Percentiles rank a stretch among this genome's conserved stretches.
phyloP scores from a whole-genome alignment of 768 basidiomycete species.

The Lactifluus rugatus region DNA sequence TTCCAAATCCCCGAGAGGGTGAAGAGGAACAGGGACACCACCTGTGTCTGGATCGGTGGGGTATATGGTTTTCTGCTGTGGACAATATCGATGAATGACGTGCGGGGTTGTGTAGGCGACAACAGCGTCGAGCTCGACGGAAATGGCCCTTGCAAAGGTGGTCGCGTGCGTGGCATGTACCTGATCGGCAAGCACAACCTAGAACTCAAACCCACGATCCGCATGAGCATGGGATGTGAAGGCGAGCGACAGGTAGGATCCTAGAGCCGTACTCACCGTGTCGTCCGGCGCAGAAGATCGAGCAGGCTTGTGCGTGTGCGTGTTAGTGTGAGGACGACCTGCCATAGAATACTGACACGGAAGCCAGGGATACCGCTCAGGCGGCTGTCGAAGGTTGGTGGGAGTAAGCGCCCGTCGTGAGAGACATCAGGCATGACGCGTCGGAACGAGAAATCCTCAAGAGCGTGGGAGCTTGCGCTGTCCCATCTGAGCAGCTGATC shows the following conservation, averaged over 20 bases:
- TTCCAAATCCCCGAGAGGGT: neutral
- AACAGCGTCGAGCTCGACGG: neutral
- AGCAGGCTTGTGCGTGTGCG: neutral
- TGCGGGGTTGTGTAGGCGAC: neutral
- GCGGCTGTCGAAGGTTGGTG: slow-evolving; percentile 12
- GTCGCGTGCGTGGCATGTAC: slow-evolving; percentile 13
- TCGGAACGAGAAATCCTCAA: slow-evolving; percentile 10
- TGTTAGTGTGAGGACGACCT: slow-evolving; percentile 4
- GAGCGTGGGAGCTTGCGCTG: neutral
- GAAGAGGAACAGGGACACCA: neutral
- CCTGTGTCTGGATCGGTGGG: slow-evolving; percentile 11
- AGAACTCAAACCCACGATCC: neutral
- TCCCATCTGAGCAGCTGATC: slow-evolving; percentile 7
- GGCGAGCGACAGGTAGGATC: neutral
- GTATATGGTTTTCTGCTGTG: neutral
- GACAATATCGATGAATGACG: slow-evolving; percentile 10
- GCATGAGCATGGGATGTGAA: neutral
- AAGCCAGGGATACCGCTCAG: slow-evolving; percentile 13
- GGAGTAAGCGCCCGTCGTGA: slow-evolving; percentile 1
- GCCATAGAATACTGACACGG: slow-evolving; percentile 8
- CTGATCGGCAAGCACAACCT: slow-evolving; percentile 14
- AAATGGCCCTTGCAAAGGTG: slow-evolving; percentile 3
- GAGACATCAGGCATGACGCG: neutral
- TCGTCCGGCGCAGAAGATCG: neutral
- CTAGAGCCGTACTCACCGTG: slow-evolving; percentile 4